Evolutionary conservation across 1,139 yeast species (phyloP).

Genomic region (Pichia sp.): DNA sequence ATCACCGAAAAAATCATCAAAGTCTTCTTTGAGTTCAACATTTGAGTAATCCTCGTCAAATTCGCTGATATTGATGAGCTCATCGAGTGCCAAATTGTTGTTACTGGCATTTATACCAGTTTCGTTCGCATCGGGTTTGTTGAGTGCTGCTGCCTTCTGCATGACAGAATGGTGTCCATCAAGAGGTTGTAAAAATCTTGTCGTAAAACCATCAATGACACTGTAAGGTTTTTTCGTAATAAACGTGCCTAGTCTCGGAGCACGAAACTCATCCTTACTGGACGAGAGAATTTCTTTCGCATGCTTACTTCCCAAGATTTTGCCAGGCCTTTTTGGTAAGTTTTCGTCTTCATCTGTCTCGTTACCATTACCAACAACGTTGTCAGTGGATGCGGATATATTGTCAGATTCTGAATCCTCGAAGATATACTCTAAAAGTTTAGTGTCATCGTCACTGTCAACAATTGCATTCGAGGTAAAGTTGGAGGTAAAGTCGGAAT

Average conservation of each 20-base stretch:
- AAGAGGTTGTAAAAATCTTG: constrained; percentile 61
- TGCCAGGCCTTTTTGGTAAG: constrained; percentile 62
- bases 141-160: constrained; percentile 26
- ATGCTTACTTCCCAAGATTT: constrained; percentile 63
- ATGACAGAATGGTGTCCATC: constrained; percentile 26
- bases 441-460: constrained; percentile 30
- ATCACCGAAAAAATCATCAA: constrained; percentile 43
- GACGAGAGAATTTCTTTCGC: constrained; percentile 88
- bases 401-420: constrained; percentile 23
- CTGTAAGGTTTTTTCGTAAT: constrained; percentile 80
- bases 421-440: constrained; percentile 31
- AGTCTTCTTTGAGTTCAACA: constrained; percentile 25
- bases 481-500: constrained; percentile 16
- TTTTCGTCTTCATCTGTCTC: constrained; percentile 88
- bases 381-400: constrained; percentile 11
- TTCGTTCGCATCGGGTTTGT: constrained; percentile 3
- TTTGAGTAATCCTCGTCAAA: constrained; percentile 64
- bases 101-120: constrained; percentile 2
- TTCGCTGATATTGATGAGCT: constrained; percentile 81
- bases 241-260: constrained; percentile 94
- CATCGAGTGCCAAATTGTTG: constrained; percentile 47
- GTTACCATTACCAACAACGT: constrained; percentile 52
- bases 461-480: constrained; percentile 23
- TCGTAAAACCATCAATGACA: constrained; percentile 88
- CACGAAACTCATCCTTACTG: constrained; percentile 77